Evolutionary conservation across 2,329 filamentous ascomycete species (phyloP).

Genomic region (Aureobasidium melanogenum): DNA sequence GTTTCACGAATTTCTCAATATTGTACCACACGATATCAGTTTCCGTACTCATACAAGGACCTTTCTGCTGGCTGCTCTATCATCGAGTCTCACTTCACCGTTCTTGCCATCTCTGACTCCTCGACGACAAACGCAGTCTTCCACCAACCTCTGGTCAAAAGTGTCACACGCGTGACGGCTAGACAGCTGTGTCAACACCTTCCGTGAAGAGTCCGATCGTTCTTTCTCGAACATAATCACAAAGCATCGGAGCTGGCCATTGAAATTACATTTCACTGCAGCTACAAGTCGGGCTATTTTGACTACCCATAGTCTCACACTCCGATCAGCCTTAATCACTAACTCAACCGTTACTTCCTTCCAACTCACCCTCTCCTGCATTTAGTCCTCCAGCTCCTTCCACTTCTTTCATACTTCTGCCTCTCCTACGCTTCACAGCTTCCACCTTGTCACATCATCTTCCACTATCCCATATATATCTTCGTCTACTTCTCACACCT

Average conservation of each 20-base stretch:
- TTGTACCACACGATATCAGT: not conserved
- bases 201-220: not conserved
- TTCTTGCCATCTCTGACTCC: not conserved
- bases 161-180: not conserved
- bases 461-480: not conserved
- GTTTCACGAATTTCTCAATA: not conserved
- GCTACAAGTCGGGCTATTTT: not conserved
- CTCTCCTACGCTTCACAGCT: not conserved
- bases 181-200: not conserved
- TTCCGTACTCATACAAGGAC: not conserved
- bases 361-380: not conserved
- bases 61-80: not conserved
- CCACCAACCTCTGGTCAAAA: not conserved
- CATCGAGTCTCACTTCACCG: not conserved
- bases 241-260: not conserved
- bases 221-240: not conserved
- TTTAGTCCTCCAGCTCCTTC: not conserved
- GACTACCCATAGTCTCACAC: not conserved
- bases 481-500: not conserved
- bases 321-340: not conserved
- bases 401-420: not conserved
- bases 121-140: not conserved
- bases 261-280: not conserved
- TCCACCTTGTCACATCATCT: not conserved
- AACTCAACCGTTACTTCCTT: not conserved